A percentile compares a stretch with the other conserved stretches of the same genome.
Conservation (phyloP, 1,284 basidiomycete genomes). For the Ganoderma multipileum region DNA sequence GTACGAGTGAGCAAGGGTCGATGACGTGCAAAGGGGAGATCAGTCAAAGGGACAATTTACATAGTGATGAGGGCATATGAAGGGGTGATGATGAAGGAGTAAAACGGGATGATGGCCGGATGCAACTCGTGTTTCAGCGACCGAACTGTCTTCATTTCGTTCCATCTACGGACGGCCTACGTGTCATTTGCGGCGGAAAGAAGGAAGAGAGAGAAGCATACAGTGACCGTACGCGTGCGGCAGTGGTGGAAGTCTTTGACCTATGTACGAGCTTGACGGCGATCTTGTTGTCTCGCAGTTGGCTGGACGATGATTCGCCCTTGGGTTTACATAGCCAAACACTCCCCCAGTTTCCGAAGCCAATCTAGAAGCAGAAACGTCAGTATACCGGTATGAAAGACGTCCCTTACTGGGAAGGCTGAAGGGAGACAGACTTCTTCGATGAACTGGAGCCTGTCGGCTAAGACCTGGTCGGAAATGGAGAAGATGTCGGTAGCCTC, state of each 20-base stretch:
- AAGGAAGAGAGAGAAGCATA: constrained; percentile 43
- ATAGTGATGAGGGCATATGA: constrained; percentile 88
- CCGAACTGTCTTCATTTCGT: constrained; percentile 93
- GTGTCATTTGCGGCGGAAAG: constrained; percentile 55
- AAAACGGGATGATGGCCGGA: constrained; percentile 89
- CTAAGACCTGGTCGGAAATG: constrained; percentile 67
- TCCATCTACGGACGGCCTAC: constrained; percentile 66
- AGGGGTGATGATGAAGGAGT: constrained; percentile 92
- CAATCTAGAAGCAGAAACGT: constrained; percentile 58
- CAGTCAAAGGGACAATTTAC: constrained; percentile 50
- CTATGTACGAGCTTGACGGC: constrained; percentile 92
- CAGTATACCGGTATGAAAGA: constrained; percentile 9
- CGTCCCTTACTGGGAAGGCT: constrained; percentile 9
- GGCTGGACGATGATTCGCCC: constrained; percentile 45
- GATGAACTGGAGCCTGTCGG: constrained; percentile 74
- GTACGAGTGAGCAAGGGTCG: constrained; percentile 13
- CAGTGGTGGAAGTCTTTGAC: constrained; percentile 79
- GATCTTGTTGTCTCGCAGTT: constrained; percentile 53
- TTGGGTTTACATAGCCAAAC: constrained; percentile 80
- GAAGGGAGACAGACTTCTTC: constrained; percentile 61
- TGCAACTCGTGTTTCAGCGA: constrained; percentile 84
- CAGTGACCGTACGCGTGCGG: constrained; percentile 87
- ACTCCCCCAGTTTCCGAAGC: constrained; percentile 88
- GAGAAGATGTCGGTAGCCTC: constrained; percentile 57
- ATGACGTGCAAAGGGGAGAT: background rate